Evolutionary conservation across 306 rosid species (phyloP), one percentile per base, ranked within the genome.

Genomic region (Astragalus glycyphyllos): DNA sequence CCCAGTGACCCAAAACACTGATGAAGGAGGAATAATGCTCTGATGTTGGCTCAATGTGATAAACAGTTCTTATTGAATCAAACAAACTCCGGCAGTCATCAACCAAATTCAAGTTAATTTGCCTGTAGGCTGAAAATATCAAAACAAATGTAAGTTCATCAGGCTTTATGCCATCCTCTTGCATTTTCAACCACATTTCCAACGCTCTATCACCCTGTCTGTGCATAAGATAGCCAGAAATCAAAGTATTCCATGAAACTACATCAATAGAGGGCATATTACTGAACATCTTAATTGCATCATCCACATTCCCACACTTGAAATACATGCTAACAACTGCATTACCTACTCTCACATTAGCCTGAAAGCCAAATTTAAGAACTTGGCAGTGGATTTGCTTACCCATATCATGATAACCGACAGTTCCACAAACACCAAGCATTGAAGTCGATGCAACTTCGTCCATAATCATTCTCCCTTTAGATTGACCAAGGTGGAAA

Each of bases 1-100:
- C 96, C 96, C 97, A 90, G 37, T 82, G 84, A 67, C 97, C 97
- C 84, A 93, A 87, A 76, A 93, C 98, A 64, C 86, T 79, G 57
- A 90, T 66, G 58, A 88, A 90, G 64, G 97, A 80, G 16, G 96
- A 83, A 68, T 85, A 84, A 65, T 93, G 98, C 70, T 81, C 80
- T 0, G 88, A 78, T 60, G 85, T 81, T 14, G 90, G 94, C 80
- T 84, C 79, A 44, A 90, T 73, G 67, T 59, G 87, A 71, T 86
- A 80, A 61, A 66, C 51, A 1, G 51, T 55, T 82, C 72, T 83
- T 90, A 93, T 70, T 13, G 90, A 88, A 71, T 77, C 53, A 77
- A 90, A 84, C 76, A 93, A 80, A 71, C 35, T 65, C 41, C 87
- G 79, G 41, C 94, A 90, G 32, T 79, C 74, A 61, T 87, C 85